Evolutionary conservation across 2,329 filamentous ascomycete species (phyloP), one percentile per base, ranked within the genome.

Genomic region (Aspergillus ustus): DNA sequence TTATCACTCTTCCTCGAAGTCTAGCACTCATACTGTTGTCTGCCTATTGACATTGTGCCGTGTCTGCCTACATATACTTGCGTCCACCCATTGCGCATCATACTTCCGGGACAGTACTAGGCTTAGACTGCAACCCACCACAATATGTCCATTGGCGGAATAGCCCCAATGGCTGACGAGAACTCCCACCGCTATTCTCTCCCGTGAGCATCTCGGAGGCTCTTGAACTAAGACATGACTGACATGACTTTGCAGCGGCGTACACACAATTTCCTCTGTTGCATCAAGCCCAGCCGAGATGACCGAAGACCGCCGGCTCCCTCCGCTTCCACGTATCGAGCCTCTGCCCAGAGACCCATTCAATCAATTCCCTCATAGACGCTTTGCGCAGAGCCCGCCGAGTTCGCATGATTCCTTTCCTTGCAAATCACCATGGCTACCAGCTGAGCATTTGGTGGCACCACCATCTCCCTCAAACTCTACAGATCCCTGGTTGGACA

Each of bases 391-490:
- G 19, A 76, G 69, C 31, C 75, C 76, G 11, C 71, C 74, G 3
- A 70, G 70, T 15, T 64, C 71, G 3, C 75, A 78, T 53, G 75
- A 77, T 2, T 57, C 71, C 0, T 73, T 77, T 59, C 72, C 73
- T 19, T 67, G 70, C 67, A 77, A 75, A 59, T 72, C 73, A 0
- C 62, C 69, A 19, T 76, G 73, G 72, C 63, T 71, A 6, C 59
- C 62, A 50, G 52, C 63, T 7, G 75, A 77, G 59, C 67, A 70
- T 40, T 67, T 72, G 4, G 63, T 71, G 34, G 67, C 75, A 7
- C 75, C 76, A 59, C 75, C 75, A 1, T 78, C 76, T 0, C 76
- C 75, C 9, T 74, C 75, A 56, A 77, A 72, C 66, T 77, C 75
- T 20, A 71, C 73, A 9, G 76, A 77, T 63, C 74, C 75, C 20